Percentiles rank a stretch among this genome's conserved stretches.
Conservation (phyloP, 2,329 filamentous ascomycete species). For the Colletotrichum siamense region DNA sequence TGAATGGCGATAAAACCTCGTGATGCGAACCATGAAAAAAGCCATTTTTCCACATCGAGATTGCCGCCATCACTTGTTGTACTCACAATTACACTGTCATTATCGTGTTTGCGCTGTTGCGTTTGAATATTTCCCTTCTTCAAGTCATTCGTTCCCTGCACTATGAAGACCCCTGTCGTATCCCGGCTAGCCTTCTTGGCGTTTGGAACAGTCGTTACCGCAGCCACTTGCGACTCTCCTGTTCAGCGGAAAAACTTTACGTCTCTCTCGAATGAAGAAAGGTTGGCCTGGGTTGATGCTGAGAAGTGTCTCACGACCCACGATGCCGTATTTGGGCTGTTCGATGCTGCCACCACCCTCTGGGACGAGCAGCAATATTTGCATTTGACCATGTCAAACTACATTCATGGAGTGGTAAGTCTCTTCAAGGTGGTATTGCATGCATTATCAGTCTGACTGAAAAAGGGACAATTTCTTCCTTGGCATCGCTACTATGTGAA, state of each 20-base stretch:
- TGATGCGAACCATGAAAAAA: not conserved
- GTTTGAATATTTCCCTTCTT: not conserved
- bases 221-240: not conserved
- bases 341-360: not conserved
- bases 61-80: not conserved
- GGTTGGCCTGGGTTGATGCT: not conserved
- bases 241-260: not conserved
- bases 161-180: not conserved
- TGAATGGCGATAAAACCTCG: not conserved
- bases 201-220: not conserved
- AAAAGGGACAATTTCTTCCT: not conserved
- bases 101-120: not conserved
- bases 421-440: not conserved
- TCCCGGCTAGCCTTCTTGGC: not conserved
- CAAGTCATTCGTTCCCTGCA: not conserved
- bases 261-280: not conserved
- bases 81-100: not conserved
- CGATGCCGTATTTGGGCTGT: not conserved
- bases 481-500: not conserved
- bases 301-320: not conserved
- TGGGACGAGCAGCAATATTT: not conserved
- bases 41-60: not conserved
- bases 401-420: not conserved
- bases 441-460: not conserved
- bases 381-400: not conserved